Evolutionary conservation across 1,284 basidiomycete genomes (phyloP).

Genomic region (Heterobasidion occidentale): DNA sequence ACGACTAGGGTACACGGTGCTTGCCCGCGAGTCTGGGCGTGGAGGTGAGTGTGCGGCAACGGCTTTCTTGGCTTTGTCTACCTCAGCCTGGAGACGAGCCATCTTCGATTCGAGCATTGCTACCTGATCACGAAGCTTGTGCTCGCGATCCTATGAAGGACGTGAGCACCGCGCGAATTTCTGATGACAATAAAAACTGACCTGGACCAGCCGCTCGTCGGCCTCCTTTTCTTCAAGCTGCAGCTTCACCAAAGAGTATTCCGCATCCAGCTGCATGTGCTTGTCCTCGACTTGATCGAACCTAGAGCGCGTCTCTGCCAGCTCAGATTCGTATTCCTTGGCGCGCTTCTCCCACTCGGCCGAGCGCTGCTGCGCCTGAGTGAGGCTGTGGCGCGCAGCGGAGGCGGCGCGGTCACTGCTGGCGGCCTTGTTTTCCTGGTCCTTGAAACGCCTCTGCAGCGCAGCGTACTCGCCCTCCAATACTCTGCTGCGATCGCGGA

Average conservation of each 20-base stretch:
- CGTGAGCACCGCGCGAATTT: neutral
- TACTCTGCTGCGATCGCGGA: constrained; percentile 55
- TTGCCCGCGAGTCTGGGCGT: constrained; percentile 65
- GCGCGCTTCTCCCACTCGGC: constrained; percentile 73
- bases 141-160: constrained; percentile 55
- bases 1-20: constrained; percentile 44
- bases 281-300: constrained; percentile 61
- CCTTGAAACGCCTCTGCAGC: constrained; percentile 64
- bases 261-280: constrained; percentile 57
- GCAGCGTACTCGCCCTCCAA: constrained; percentile 60
- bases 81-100: constrained; percentile 48
- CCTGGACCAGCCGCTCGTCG: constrained; percentile 57
- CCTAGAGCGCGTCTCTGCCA: constrained; percentile 49
- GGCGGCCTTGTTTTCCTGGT: constrained; percentile 53
- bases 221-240: constrained; percentile 71
- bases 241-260: constrained; percentile 54
- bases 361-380: constrained; percentile 66
- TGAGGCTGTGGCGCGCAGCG: constrained; percentile 53
- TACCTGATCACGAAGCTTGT: constrained; percentile 59
- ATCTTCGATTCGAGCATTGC: constrained; percentile 55
- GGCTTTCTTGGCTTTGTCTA: constrained; percentile 43
- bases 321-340: constrained; percentile 57
- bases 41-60: constrained; percentile 31
- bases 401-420: constrained; percentile 54
- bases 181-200: constrained; percentile 20